phyloP scores from a whole-genome alignment of 306 rosid genomes.

The Acmispon strigosus region DNA sequence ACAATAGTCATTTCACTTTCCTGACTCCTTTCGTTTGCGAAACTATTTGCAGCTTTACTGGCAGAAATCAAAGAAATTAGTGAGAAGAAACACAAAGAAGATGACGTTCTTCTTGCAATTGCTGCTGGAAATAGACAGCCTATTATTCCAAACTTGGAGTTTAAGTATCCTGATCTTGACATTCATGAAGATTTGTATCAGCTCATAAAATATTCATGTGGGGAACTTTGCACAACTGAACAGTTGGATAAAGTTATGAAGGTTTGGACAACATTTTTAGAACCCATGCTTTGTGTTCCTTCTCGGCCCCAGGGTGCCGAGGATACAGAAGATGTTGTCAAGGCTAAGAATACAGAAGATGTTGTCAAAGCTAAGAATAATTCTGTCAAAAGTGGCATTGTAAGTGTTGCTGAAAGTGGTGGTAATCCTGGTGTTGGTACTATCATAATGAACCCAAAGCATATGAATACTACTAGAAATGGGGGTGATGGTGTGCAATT shows the following conservation, averaged over 20 bases:
- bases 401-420: conserved; percentile 59
- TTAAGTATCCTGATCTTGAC: conserved; percentile 70
- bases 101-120: conserved; percentile 87
- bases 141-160: conserved; percentile 85
- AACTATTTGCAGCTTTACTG: conserved; percentile 61
- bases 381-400: conserved; percentile 38
- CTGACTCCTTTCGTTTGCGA: conserved; percentile 14
- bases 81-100: conserved; percentile 94
- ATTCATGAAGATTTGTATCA: conserved; percentile 95
- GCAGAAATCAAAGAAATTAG: conserved; percentile 95
- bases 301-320: conserved; percentile 78
- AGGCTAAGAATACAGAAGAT: conserved; percentile 72
- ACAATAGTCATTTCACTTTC: neutral
- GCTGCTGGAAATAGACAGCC: conserved; percentile 97
- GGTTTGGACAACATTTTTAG: conserved; percentile 93
- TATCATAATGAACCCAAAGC: conserved; percentile 44
- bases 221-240: conserved; percentile 90
- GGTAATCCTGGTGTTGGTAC: conserved; percentile 64
- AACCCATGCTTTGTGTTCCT: conserved; percentile 90
- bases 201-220: conserved; percentile 89
- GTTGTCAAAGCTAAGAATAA: conserved; percentile 56
- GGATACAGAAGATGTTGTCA: conserved; percentile 86
- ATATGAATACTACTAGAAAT: conserved; percentile 48
- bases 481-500: conserved; percentile 63
- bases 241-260: conserved; percentile 92